Conservation (phyloP, 1,139 yeast species). For the Debaryomyces coudertii region DNA sequence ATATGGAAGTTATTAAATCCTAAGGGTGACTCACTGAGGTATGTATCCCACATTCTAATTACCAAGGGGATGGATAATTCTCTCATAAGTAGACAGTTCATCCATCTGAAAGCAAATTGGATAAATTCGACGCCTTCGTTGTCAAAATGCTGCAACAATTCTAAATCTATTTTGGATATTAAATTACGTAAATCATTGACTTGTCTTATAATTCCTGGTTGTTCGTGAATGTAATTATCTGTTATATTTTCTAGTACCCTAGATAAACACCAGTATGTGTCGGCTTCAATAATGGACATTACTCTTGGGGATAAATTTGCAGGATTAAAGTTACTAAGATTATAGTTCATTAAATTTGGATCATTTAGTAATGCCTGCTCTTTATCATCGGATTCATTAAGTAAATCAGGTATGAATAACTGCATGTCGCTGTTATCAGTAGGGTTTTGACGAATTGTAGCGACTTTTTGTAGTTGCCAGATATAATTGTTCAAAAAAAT, state of each 20-base stretch:
- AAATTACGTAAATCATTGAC: conserved; percentile 78
- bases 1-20: conserved; percentile 95
- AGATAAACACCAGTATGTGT: conserved; percentile 94
- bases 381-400: conserved; percentile 31
- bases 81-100: conserved; percentile 96
- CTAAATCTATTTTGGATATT: conserved; percentile 77
- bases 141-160: conserved; percentile 72
- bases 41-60: conserved; percentile 98
- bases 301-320: conserved; percentile 54
- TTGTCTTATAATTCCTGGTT: conserved; percentile 94
- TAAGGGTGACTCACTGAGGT: conserved; percentile 81
- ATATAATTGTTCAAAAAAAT: conserved; percentile 77
- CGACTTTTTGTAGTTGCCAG: conserved; percentile 43
- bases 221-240: conserved; percentile 96
- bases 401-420: conserved; percentile 41
- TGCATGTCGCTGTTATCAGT: conserved; percentile 27
- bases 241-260: conserved; percentile 90
- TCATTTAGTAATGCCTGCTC: conserved; percentile 35
- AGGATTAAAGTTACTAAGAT: conserved; percentile 61
- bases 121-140: conserved; percentile 85
- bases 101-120: conserved; percentile 97
- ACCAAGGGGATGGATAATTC: conserved; percentile 79
- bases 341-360: conserved; percentile 26
- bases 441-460: conserved; percentile 18
- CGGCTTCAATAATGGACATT: conserved; percentile 70